These are phyloP conservation scores for Sequoia sempervirens DNA, from an alignment of 75 land plant genomes.

Conservation along the genomic window DNA sequence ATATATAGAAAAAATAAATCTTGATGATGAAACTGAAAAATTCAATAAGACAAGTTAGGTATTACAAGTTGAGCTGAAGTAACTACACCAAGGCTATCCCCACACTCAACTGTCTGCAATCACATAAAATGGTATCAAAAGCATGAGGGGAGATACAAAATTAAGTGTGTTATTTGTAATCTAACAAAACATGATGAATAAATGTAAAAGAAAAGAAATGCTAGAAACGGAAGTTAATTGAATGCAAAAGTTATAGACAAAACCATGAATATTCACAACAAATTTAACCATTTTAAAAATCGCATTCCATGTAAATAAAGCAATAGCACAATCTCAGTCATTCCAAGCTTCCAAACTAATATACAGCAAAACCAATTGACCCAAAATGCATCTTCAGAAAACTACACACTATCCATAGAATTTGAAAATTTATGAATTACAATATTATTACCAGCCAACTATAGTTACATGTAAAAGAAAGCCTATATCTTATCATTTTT, in stretches of 20 bases:
- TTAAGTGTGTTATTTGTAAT: neutral
- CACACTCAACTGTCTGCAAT: slow-evolving; percentile 84
- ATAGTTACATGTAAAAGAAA: neutral
- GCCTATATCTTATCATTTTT: no score
- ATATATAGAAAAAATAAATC: neutral
- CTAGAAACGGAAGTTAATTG: neutral
- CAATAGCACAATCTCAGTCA: neutral
- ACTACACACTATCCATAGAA: neutral
- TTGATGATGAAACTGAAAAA: neutral
- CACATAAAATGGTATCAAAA: neutral
- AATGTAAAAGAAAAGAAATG: neutral
- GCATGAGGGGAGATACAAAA: neutral
- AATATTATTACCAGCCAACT: neutral
- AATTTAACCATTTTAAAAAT: neutral
- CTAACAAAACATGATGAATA: neutral
- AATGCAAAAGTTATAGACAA: neutral
- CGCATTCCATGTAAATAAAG: neutral
- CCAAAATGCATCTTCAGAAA: neutral
- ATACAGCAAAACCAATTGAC: neutral
- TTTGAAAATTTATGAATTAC: neutral
- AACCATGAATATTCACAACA: neutral
- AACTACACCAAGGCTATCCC: slow-evolving; percentile 65
- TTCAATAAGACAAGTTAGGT: neutral
- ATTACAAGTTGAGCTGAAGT: slow-evolving; percentile 86
- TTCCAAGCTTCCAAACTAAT: neutral